These are phyloP conservation scores for Podochytrium sp. DNA, from an alignment of 192 early-diverging fungal species.

Conservation along the genomic window DNA sequence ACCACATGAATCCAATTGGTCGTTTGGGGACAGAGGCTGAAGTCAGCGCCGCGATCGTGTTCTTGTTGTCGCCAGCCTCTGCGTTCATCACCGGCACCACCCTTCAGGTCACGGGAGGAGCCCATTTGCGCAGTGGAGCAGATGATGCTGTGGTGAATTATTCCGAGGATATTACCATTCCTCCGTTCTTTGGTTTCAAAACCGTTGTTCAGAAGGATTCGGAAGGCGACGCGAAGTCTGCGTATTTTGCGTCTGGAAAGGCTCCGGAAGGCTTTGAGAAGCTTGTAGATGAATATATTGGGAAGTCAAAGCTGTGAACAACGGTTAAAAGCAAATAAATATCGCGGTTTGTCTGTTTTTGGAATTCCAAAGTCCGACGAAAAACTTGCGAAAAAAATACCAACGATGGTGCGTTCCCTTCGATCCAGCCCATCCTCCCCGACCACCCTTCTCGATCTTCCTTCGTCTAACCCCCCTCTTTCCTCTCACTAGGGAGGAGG, in stretches of 20 bases:
- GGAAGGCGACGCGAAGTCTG: not conserved
- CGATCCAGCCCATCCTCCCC: no score
- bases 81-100: slow-evolving; percentile 50
- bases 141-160: slow-evolving; percentile 22
- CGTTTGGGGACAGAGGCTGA: slow-evolving; percentile 59
- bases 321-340: not conserved
- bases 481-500: not conserved
- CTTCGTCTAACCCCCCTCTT: no score
- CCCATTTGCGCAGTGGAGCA: slow-evolving; percentile 22
- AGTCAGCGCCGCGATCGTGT: slow-evolving; percentile 52
- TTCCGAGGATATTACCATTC: not conserved
- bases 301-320: slow-evolving; percentile 1
- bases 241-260: slow-evolving; percentile 19
- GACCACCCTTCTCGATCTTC: no score
- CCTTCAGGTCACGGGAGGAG: slow-evolving; percentile 25
- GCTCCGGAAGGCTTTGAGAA: not conserved
- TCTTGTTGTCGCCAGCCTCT: slow-evolving; percentile 53
- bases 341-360: not conserved
- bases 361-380: not conserved
- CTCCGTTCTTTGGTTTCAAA: slow-evolving; percentile 14
- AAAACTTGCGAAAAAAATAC: not conserved
- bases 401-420: not conserved
- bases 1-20: slow-evolving; percentile 41
- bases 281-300: not conserved
- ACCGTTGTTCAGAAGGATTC: not conserved